Evolutionary conservation across 805 yeast genomes (phyloP).

Genomic region (Zygotorulaspora florentina): DNA sequence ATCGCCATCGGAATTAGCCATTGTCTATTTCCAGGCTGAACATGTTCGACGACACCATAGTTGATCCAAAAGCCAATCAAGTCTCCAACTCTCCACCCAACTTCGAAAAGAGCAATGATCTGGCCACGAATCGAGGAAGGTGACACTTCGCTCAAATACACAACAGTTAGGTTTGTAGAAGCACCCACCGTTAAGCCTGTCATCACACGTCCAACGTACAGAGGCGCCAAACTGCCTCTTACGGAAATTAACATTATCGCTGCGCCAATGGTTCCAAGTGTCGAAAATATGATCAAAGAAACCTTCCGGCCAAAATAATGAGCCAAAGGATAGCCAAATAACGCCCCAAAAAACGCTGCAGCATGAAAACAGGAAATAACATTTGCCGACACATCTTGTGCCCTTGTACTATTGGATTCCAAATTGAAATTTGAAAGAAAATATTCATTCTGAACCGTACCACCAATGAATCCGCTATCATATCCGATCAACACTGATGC

Average conservation of each 20-base stretch:
- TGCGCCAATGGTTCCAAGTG: constrained; percentile 42
- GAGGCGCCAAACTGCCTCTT: constrained; percentile 40
- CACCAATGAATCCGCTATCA: constrained; percentile 54
- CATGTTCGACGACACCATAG: constrained; percentile 42
- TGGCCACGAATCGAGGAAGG: constrained; percentile 46
- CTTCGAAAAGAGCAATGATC: constrained; percentile 45
- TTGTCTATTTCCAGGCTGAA: constrained; percentile 34
- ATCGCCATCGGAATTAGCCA: constrained; percentile 48
- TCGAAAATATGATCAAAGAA: constrained; percentile 40
- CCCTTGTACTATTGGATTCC: constrained; percentile 30
- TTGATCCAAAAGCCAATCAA: constrained; percentile 48
- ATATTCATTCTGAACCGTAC: constrained; percentile 45
- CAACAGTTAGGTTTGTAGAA: constrained; percentile 47
- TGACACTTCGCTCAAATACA: constrained; percentile 43
- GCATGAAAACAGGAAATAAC: constrained; percentile 50
- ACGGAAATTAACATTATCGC: constrained; percentile 40
- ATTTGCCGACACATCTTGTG: constrained; percentile 36
- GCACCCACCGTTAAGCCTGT: constrained; percentile 54
- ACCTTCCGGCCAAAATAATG: constrained; percentile 39
- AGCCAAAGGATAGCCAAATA: constrained; percentile 42
- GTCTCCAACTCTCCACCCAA: constrained; percentile 48
- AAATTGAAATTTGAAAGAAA: constrained; percentile 45
- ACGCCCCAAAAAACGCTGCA: constrained; percentile 48
- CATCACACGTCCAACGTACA: constrained; percentile 50
- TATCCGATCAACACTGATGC: constrained; percentile 53